These are phyloP conservation scores for Pythium dissimile DNA, from an alignment of 352 stramenopile species.

Conservation along the genomic window DNA sequence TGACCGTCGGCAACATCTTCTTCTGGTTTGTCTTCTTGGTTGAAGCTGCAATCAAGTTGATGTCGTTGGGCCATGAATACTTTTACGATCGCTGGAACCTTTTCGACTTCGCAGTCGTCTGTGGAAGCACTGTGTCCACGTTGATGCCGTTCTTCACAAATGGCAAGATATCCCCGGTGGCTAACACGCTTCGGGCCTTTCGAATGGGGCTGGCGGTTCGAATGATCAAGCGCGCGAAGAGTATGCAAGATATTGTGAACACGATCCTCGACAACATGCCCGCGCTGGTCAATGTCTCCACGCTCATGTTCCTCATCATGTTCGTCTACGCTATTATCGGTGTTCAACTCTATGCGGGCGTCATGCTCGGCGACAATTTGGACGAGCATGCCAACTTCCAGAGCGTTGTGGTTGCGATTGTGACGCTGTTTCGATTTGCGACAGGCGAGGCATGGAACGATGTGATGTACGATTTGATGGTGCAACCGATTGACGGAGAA, in stretches of 20 bases:
- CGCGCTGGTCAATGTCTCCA: constrained; percentile 72
- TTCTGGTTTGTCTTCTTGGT: constrained; percentile 60
- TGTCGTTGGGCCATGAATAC: constrained; percentile 57
- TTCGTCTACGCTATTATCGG: constrained; percentile 81
- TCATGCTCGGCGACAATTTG: constrained; percentile 50
- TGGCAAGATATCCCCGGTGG: constrained; percentile 42
- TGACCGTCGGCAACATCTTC: constrained; percentile 31
- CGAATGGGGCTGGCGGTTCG: constrained; percentile 51
- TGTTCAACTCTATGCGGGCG: constrained; percentile 64
- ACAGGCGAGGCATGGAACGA: constrained; percentile 78
- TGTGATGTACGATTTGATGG: constrained; percentile 76
- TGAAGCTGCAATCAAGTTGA: constrained; percentile 61
- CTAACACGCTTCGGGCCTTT: constrained; percentile 58
- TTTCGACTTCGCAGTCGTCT: constrained; percentile 64
- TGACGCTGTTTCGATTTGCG: constrained; percentile 62
- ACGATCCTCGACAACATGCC: constrained; percentile 73
- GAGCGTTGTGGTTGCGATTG: constrained; percentile 40
- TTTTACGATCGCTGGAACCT: constrained; percentile 61
- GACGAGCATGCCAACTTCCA: constrained; percentile 68
- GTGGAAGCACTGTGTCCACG: constrained; percentile 37
- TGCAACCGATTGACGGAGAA: constrained; percentile 23
- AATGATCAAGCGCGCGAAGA: constrained; percentile 46
- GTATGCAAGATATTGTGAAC: constrained; percentile 59
- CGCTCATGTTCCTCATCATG: constrained; percentile 63
- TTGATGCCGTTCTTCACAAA: constrained; percentile 37